Evolutionary conservation across 2,329 filamentous ascomycete species (phyloP).

Genomic region (Botrytis paeoniae): DNA sequence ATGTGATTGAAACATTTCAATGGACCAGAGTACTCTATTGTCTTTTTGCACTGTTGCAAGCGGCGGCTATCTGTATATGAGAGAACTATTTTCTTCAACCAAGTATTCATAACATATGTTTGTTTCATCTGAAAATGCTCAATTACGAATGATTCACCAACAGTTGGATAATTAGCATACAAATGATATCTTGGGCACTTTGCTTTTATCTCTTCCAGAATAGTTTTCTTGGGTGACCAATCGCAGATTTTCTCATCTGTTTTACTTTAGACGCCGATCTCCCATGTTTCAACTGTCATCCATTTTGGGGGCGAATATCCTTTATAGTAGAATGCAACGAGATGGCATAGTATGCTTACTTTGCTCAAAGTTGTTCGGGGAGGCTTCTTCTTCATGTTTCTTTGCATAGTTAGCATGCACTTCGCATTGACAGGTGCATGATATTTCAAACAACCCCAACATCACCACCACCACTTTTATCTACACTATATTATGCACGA

Average conservation of each 20-base stretch:
- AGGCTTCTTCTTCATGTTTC: neutral
- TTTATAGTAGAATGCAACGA: neutral
- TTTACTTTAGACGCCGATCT: neutral
- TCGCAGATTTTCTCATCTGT: neutral
- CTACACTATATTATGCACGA: neutral
- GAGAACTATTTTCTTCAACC: neutral
- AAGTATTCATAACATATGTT: neutral
- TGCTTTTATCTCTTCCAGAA: slow-evolving; percentile 3
- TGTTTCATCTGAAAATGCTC: slow-evolving; percentile 8
- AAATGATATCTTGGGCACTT: neutral
- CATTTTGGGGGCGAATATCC: slow-evolving; percentile 2
- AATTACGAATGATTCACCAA: slow-evolving; percentile 6
- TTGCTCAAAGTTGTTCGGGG: neutral
- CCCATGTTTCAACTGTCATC: slow-evolving; percentile 11
- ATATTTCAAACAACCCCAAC: neutral
- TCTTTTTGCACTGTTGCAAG: slow-evolving; percentile 6
- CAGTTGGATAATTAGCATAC: neutral
- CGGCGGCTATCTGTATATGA: slow-evolving; percentile 4
- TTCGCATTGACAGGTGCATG: neutral
- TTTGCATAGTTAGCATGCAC: neutral
- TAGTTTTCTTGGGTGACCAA: neutral
- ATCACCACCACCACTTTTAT: neutral
- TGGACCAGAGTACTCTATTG: neutral
- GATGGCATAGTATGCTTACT: slow-evolving; percentile 1
- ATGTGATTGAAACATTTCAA: slow-evolving; percentile 12